phyloP scores from a whole-genome alignment of 768 basidiomycete genomes.

The Hypholoma fasciculare region DNA sequence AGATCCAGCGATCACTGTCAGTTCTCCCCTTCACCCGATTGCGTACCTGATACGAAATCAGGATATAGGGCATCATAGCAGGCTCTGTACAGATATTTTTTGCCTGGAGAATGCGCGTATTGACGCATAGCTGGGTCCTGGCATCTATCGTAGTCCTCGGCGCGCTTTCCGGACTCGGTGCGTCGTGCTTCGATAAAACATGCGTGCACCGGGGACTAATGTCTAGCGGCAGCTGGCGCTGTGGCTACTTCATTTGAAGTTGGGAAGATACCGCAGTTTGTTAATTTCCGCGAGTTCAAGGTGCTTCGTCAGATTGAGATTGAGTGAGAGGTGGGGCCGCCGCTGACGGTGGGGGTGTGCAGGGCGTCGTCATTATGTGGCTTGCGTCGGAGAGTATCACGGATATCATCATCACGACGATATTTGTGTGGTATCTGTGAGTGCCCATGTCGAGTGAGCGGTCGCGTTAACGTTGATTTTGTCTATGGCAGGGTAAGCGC shows the following conservation, averaged over 20 bases:
- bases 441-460: not conserved
- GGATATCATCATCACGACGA: constrained; percentile 42
- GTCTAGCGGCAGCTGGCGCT: constrained; percentile 19
- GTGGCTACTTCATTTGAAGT: constrained; percentile 28
- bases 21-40: not conserved
- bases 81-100: constrained; percentile 48
- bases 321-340: not conserved
- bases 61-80: constrained; percentile 41
- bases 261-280: constrained; percentile 21
- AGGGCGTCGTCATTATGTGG: constrained; percentile 36
- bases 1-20: constrained; percentile 46
- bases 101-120: constrained; percentile 33
- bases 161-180: constrained; percentile 22
- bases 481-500: constrained; percentile 6
- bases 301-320: constrained; percentile 6
- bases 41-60: not conserved
- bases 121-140: constrained; percentile 23
- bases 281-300: constrained; percentile 29
- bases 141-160: constrained; percentile 15
- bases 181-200: not conserved
- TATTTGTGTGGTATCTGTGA: constrained; percentile 45
- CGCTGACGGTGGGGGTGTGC: not conserved
- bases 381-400: constrained; percentile 38
- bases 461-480: not conserved
- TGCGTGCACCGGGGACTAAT: not conserved